Evolutionary conservation across 2,329 filamentous ascomycete genomes (phyloP), one percentile per base, ranked within the genome.

Genomic region (Cryphonectria parasitica): DNA sequence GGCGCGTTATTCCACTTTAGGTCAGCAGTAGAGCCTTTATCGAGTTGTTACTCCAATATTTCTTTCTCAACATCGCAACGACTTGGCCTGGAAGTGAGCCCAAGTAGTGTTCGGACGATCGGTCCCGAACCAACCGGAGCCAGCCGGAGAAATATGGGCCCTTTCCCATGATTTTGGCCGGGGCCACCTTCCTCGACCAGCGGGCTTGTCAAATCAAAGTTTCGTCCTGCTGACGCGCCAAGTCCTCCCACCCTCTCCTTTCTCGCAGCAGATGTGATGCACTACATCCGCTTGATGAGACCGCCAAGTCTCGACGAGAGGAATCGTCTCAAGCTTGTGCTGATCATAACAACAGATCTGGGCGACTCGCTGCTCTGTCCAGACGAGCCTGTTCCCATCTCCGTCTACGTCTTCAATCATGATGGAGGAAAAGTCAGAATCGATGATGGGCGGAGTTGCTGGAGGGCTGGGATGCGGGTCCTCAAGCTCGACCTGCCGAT

Each of bases 301-400:
- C 80, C 84, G 2, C 84, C 84, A 2, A 80, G 80, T 73, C 76
- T 85, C 61, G 76, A 77, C 17, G 66, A 74, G 34, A 70, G 73
- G 17, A 71, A 69, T 52, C 75, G 71, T 25, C 75, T 86, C 10
- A 81, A 82, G 64, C 75, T 89, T 3, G 79, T 87, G 1, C 78
- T 89, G 72, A 84, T 86, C 71, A 83, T 89, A 74, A 88, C 86
- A 15, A 89, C 87, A 17, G 87, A 89, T 71, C 81, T 89, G 1
- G 86, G 87, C 43, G 87, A 89, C 74, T 81, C 85, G 0, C 87
- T 87, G 65, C 81, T 89, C 15, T 78, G 74, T n/a, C 83, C 85
- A 0, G 78, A 80, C 19, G 76, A 77, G 25, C 81, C 85, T 5
- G 71, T 88, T n/a, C 78, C 80, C 19, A 78, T 89, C 3, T 76